Percentiles rank a stretch among this genome's conserved stretches.
Conservation (phyloP, 2,329 filamentous ascomycete species). For the Ceratocystis papillata region DNA sequence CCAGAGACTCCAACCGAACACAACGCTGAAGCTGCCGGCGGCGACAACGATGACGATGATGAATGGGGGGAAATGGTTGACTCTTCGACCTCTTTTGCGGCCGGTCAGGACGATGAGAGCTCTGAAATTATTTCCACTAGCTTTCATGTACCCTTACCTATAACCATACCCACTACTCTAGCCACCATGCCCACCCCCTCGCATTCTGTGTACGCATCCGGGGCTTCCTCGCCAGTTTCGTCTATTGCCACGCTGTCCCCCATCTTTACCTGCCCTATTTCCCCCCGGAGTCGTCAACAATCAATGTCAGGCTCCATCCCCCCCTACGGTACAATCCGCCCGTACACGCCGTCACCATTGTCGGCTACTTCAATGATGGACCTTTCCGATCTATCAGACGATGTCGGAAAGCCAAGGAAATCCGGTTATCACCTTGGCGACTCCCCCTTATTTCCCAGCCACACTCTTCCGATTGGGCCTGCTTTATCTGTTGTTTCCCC, state of each 20-base stretch:
- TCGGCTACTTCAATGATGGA: slow-evolving; percentile 15
- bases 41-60: slow-evolving; percentile 45
- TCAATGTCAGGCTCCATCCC: slow-evolving; percentile 15
- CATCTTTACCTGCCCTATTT: not conserved
- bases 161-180: slow-evolving; percentile 19
- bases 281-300: not conserved
- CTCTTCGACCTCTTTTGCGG: slow-evolving; percentile 3
- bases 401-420: not conserved
- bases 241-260: slow-evolving; percentile 15
- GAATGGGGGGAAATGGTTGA: slow-evolving; percentile 52
- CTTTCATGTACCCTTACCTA: slow-evolving; percentile 9
- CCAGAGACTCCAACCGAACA: not conserved
- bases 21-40: slow-evolving; percentile 27
- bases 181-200: slow-evolving; percentile 16
- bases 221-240: slow-evolving; percentile 19
- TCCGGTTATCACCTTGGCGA: not conserved
- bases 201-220: slow-evolving; percentile 20
- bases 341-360: slow-evolving; percentile 21
- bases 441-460: slow-evolving; percentile 9
- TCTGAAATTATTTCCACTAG: not conserved
- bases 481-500: not conserved
- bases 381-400: not conserved
- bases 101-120: slow-evolving; percentile 6
- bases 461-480: not conserved
- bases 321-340: not conserved